These are phyloP conservation scores for Claviceps maximensis DNA, from an alignment of 2,329 filamentous ascomycete genomes.

Conservation along the genomic window DNA sequence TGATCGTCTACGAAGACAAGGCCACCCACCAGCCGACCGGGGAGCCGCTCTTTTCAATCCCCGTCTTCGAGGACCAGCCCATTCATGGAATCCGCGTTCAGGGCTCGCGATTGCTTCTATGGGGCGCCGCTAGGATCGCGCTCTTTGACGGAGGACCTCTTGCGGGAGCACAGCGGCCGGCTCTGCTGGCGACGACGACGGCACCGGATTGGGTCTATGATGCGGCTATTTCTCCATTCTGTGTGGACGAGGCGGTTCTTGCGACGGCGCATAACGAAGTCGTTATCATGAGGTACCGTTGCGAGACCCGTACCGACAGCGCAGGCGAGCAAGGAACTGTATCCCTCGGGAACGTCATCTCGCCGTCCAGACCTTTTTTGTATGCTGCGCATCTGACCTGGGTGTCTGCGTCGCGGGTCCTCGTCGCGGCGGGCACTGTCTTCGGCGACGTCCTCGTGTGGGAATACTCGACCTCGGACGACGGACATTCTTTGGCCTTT, in stretches of 20 bases:
- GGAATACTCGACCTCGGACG: slow-evolving; percentile 44
- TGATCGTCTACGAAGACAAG: slow-evolving; percentile 41
- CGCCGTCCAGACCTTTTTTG: slow-evolving; percentile 68
- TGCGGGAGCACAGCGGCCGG: slow-evolving; percentile 6
- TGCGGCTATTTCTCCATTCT: slow-evolving; percentile 38
- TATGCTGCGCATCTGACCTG: slow-evolving; percentile 70
- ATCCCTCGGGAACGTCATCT: slow-evolving; percentile 30
- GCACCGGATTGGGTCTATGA: slow-evolving; percentile 70
- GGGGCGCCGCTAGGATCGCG: slow-evolving; percentile 55
- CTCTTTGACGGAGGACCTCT: slow-evolving; percentile 16
- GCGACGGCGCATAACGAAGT: slow-evolving; percentile 84
- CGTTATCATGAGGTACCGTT: slow-evolving; percentile 32
- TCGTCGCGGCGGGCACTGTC: slow-evolving; percentile 80
- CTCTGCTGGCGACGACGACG: slow-evolving; percentile 15
- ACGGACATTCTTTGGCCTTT: slow-evolving; percentile 25
- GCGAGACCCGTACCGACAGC: slow-evolving; percentile 10
- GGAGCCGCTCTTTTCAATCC: slow-evolving; percentile 25
- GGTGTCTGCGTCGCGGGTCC: slow-evolving; percentile 41
- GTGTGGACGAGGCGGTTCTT: slow-evolving; percentile 37
- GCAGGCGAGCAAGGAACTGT: slow-evolving; percentile 22
- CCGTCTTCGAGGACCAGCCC: slow-evolving; percentile 52
- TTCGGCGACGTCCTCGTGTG: slow-evolving; percentile 91
- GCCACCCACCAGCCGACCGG: slow-evolving; percentile 8
- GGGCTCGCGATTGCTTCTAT: slow-evolving; percentile 35
- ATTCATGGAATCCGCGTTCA: slow-evolving; percentile 58